Evolutionary conservation across 441 rosid genomes (phyloP).

Genomic region (Populus hybrid): DNA sequence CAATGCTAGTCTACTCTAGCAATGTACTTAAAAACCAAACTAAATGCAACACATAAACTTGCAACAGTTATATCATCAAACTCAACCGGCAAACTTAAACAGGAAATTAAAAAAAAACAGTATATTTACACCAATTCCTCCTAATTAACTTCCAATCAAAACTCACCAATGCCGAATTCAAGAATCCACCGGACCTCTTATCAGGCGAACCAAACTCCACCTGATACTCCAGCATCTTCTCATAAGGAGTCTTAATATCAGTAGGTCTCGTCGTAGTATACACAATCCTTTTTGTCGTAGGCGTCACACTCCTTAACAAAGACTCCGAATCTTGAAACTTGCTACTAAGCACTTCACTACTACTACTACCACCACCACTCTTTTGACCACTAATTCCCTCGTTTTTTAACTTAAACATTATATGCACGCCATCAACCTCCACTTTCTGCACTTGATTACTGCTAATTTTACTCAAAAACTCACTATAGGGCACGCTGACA

Average conservation of each 20-base stretch:
- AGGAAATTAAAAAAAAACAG: neutral
- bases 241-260: slow-evolving; percentile 93
- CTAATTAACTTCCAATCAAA: neutral
- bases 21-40: neutral
- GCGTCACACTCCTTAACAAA: slow-evolving; percentile 54
- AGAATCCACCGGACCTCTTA: slow-evolving; percentile 80
- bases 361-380: neutral
- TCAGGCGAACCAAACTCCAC: slow-evolving; percentile 97
- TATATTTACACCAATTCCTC: slow-evolving; percentile 9
- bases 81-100: neutral
- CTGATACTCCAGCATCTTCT: slow-evolving; percentile 89
- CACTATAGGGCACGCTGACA: slow-evolving; percentile 86
- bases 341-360: slow-evolving; percentile 33
- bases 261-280: slow-evolving; percentile 79
- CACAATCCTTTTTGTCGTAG: slow-evolving; percentile 68
- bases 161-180: slow-evolving; percentile 86
- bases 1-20: neutral
- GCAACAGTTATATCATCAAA: neutral
- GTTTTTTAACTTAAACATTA: slow-evolving; percentile 77
- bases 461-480: slow-evolving; percentile 73
- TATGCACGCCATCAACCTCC: slow-evolving; percentile 88
- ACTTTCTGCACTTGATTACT: slow-evolving; percentile 75
- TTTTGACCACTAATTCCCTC: slow-evolving; percentile 39
- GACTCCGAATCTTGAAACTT: slow-evolving; percentile 66
- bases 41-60: neutral